A percentile compares a stretch with the other conserved stretches of the same genome.
Evolutionary conservation across 148 eudicot species (phyloP).

Genomic region (Cornus florida): DNA sequence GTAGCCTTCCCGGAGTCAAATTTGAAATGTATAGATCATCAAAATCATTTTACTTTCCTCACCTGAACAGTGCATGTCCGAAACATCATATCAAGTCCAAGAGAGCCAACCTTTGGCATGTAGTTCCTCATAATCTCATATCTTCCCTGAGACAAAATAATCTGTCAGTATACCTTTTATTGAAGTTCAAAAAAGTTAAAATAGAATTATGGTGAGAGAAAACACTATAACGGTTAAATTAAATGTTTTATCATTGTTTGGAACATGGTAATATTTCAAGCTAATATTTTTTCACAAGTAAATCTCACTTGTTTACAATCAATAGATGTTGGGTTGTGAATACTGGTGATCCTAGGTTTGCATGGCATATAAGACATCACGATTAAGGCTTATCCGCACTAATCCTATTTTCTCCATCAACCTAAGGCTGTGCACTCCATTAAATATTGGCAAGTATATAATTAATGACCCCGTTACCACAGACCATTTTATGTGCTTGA

Average conservation of each 20-base stretch:
- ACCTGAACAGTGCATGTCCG: slow-evolving; percentile 99
- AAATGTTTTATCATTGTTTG: neutral
- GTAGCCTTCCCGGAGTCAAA: neutral
- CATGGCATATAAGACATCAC: neutral
- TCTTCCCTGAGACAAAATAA: slow-evolving; percentile 75
- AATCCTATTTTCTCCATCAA: neutral
- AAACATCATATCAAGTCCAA: slow-evolving; percentile 99
- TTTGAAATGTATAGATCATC: neutral
- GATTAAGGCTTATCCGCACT: neutral
- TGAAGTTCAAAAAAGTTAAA: neutral
- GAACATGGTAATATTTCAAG: no score
- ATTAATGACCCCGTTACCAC: neutral
- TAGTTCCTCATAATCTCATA: slow-evolving; percentile 95
- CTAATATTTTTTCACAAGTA: neutral
- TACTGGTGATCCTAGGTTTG: neutral
- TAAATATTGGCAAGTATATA: neutral
- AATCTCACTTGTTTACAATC: neutral
- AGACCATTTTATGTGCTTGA: neutral
- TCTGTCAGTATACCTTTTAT: slow-evolving; percentile 23
- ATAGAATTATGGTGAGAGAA: neutral
- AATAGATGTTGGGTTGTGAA: neutral
- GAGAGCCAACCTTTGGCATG: slow-evolving; percentile 98
- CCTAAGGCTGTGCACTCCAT: neutral
- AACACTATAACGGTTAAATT: neutral
- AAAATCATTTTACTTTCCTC: slow-evolving; percentile 20